Evolutionary conservation across 73 alveolate species (phyloP).

Genomic region (Symbiodinium pilosum): DNA sequence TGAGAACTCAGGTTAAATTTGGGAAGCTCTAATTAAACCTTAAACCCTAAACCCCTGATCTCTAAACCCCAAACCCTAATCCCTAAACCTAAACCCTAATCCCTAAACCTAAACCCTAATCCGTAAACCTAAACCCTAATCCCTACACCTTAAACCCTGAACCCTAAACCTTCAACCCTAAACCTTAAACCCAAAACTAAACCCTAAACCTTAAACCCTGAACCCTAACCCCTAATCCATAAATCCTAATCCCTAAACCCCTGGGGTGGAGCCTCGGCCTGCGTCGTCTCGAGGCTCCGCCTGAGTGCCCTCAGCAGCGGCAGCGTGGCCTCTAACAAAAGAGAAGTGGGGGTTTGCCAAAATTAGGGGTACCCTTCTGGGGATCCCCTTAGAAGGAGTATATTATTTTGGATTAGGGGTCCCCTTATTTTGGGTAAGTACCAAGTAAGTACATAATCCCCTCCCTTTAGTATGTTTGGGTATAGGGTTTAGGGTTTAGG

Average conservation of each 20-base stretch:
- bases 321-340: slow-evolving; percentile 6
- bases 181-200: not conserved
- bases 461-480: no score
- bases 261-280: not conserved
- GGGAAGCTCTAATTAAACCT: no score
- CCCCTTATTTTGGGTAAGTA: no score
- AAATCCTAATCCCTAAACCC: not conserved
- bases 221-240: not conserved
- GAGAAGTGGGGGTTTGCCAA: not conserved
- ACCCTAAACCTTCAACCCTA: not conserved
- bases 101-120: no score
- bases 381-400: no score
- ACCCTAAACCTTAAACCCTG: not conserved
- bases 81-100: no score
- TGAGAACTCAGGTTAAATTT: no score
- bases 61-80: not conserved
- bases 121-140: no score
- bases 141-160: not conserved
- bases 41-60: not conserved
- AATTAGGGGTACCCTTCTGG: no score
- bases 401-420: no score
- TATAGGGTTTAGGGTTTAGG: not conserved
- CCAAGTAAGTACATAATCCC: no score
- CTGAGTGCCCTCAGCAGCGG: slow-evolving; percentile 39
- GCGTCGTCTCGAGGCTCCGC: slow-evolving; percentile 21